Conservation (phyloP, 345 rosid species). For the Pugionium cornutum region DNA sequence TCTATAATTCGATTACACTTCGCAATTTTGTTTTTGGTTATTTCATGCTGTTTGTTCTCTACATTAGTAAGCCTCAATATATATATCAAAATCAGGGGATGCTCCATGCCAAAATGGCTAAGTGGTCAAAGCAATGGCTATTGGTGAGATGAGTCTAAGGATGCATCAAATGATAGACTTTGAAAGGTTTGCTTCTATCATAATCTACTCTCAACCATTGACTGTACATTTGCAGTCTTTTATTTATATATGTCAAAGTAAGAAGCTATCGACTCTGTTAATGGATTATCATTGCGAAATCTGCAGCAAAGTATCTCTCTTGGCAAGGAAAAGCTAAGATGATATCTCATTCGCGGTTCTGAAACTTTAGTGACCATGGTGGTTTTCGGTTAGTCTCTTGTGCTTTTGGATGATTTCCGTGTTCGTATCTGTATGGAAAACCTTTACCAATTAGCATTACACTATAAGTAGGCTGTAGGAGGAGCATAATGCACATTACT, state of each 20-base stretch:
- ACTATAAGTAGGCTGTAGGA: background rate
- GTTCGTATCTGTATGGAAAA: constrained; percentile 35
- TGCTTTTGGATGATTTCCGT: constrained; percentile 30
- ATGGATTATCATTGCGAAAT: constrained; percentile 51
- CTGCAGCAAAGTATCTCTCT: constrained; percentile 46
- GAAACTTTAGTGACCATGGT: constrained; percentile 48
- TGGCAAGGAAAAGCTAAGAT: constrained; percentile 43
- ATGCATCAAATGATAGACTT: constrained; percentile 47
- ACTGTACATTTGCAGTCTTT: too few species aligned
- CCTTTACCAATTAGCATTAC: constrained; percentile 33
- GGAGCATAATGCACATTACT: background rate
- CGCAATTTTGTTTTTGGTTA: background rate
- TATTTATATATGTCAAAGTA: constrained; percentile 48
- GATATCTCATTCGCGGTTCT: constrained; percentile 74
- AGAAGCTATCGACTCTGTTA: constrained; percentile 56
- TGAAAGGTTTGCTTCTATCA: constrained; percentile 54
- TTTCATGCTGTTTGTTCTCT: background rate
- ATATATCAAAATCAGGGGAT: background rate
- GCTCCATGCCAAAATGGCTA: too few species aligned
- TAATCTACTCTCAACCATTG: constrained; percentile 8
- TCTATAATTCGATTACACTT: background rate
- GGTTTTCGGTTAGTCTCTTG: constrained; percentile 31
- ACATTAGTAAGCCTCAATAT: background rate
- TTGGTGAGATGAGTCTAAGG: too few species aligned
- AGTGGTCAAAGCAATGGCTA: constrained; percentile 48